phyloP scores from a whole-genome alignment of 108 stramenopile genomes.

The Cyclostephanos invisitatus region DNA sequence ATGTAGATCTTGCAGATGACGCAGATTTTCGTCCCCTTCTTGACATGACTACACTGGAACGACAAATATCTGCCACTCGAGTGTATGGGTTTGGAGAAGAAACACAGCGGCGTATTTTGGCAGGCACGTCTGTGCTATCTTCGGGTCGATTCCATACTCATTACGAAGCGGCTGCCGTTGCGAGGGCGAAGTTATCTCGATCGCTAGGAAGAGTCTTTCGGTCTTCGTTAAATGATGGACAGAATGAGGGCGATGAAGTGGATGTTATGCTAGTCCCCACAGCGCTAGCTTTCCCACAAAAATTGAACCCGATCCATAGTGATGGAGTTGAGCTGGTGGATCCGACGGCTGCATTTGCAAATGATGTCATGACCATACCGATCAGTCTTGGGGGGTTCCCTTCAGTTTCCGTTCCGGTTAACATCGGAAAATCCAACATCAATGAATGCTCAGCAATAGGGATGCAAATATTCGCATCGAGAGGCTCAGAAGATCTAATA shows the following conservation, averaged over 20 bases:
- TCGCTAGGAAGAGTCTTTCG: slow-evolving; percentile 61
- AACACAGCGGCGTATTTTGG: slow-evolving; percentile 78
- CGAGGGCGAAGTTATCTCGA: slow-evolving; percentile 65
- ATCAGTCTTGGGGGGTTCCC: slow-evolving; percentile 84
- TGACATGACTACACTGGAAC: slow-evolving; percentile 59
- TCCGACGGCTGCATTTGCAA: slow-evolving; percentile 78
- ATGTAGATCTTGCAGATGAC: slow-evolving; percentile 7
- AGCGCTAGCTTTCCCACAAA: slow-evolving; percentile 58
- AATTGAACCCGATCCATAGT: slow-evolving; percentile 37
- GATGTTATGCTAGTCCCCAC: slow-evolving; percentile 86
- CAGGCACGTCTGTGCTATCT: slow-evolving; percentile 84
- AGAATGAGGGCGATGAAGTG: slow-evolving; percentile 33
- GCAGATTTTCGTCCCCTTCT: slow-evolving; percentile 10
- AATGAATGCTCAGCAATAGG: slow-evolving; percentile 20
- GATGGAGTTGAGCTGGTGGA: slow-evolving; percentile 31
- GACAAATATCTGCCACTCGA: slow-evolving; percentile 70
- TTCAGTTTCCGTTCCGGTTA: slow-evolving; percentile 72
- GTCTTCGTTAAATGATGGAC: neutral
- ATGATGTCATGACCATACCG: slow-evolving; percentile 92
- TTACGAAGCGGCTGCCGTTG: slow-evolving; percentile 84
- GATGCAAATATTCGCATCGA: slow-evolving; percentile 58
- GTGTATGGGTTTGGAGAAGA: slow-evolving; percentile 79
- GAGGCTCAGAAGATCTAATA: slow-evolving; percentile 50
- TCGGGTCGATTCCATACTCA: slow-evolving; percentile 85
- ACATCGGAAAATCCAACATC: neutral